Evolutionary conservation across 2,329 filamentous ascomycete genomes (phyloP).

Genomic region (Tolypocladium inflatum): DNA sequence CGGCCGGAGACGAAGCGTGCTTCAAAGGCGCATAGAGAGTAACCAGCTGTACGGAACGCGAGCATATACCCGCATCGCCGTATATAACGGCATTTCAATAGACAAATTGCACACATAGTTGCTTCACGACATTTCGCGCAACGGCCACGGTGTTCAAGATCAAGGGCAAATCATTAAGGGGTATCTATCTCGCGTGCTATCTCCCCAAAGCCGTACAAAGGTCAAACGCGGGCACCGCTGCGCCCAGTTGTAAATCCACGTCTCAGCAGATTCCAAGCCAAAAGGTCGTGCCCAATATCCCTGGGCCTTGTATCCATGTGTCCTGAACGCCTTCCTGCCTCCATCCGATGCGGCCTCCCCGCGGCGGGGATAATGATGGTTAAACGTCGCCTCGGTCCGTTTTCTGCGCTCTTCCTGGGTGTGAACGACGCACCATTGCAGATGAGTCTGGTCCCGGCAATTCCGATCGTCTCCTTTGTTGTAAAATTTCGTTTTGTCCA

Average conservation of each 20-base stretch:
- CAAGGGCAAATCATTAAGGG: slow-evolving; percentile 7
- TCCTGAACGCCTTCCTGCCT: slow-evolving; percentile 2
- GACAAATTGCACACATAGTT: background rate
- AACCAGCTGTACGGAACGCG: background rate
- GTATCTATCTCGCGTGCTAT: slow-evolving; percentile 8
- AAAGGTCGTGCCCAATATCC: background rate
- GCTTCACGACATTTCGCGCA: background rate
- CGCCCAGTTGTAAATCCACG: background rate
- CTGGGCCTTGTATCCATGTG: slow-evolving; percentile 1
- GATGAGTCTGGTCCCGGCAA: background rate
- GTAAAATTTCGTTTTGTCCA: background rate
- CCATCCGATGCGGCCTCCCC: background rate
- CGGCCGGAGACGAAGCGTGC: background rate
- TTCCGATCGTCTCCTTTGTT: background rate
- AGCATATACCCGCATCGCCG: background rate
- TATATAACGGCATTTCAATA: too few species aligned
- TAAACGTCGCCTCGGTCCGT: background rate
- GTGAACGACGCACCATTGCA: background rate
- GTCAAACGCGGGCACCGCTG: background rate
- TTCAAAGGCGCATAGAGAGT: slow-evolving; percentile 13
- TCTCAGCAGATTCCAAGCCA: background rate
- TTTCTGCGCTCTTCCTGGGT: background rate
- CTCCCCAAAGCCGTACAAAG: background rate
- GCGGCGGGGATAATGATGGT: background rate
- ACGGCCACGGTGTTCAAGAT: background rate